Base-by-base conservation (phyloP, 495 filamentous ascomycete genomes). In the Neurospora intermedia region DNA sequence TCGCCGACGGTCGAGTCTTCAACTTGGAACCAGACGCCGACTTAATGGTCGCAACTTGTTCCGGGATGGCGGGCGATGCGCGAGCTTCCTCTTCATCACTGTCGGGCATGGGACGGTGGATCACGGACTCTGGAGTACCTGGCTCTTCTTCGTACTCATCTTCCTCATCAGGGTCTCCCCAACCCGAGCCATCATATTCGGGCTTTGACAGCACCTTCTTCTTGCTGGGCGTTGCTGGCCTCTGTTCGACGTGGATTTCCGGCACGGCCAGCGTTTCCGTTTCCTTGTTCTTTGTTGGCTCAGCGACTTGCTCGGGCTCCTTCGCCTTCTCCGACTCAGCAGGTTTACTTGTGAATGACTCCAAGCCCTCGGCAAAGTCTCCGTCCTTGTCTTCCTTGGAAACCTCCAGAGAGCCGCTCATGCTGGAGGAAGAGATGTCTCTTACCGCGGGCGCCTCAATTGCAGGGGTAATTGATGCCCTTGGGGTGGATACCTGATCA, bases 81-180 rank as follows among this genome's bases (percentile, higher is more conserved):
- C 83, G 79, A 10, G 83, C 72, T 7, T 83, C 80, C 23, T 84
- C 81, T 38, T 84, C 76, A 1, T 86, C 83, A 41, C 83, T 82
- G 69, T 87, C 84, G 8, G 84, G 81, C 18, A 89, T 76, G 23
- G 93, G 88, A 75, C 93, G 93, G 72, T 93, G 92, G 75, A 98
- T 96, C 38, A 98, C 94, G n/a, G 96, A 98, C 40, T 96, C 93
- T 11, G 94, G 93, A 4, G 95, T 97, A 43, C 92, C 90, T 3
- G 92, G 91, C 70, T 92, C 90, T 62, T 88, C 86, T 2, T 85
- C 78, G 41, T 83, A 77, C 42, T 84, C 80, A 38, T 87, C 84
- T 42, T 86, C 86, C 6, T 86, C 86, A 8, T 85, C 79, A 35
- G 83, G 80, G 40, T 84, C 87, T 42, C 86, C 84, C 83, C 87